Percentiles rank a stretch among this genome's conserved stretches.
Evolutionary conservation across 2,329 filamentous ascomycete species (phyloP).

Genomic region (Botryosphaeria agaves): DNA sequence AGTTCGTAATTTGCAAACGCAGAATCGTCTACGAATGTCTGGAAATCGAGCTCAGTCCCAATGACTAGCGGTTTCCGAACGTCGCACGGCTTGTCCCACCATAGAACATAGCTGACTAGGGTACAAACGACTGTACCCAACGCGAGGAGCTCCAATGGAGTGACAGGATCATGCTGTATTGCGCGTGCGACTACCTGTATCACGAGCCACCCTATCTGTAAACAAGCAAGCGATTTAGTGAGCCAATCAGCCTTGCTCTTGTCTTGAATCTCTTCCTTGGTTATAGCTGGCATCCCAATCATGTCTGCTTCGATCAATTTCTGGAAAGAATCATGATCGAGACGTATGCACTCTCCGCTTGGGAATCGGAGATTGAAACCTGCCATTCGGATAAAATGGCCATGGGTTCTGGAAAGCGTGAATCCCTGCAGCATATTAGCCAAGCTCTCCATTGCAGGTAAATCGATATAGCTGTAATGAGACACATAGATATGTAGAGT

Average conservation of each 20-base stretch:
- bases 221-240: conserved; percentile 12
- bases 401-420: too few species aligned
- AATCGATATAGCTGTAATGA: too few species aligned
- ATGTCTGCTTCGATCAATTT: conserved; percentile 14
- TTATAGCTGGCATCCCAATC: conserved; percentile 13
- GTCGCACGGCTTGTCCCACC: conserved; percentile 21
- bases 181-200: conserved; percentile 14
- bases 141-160: conserved; percentile 19
- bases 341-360: conserved; percentile 9
- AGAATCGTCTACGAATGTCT: not conserved
- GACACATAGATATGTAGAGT: too few species aligned
- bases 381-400: not conserved
- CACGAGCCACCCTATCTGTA: conserved; percentile 16
- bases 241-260: conserved; percentile 17
- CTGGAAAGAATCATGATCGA: conserved; percentile 15
- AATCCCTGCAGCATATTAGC: too few species aligned
- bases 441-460: too few species aligned
- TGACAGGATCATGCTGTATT: conserved; percentile 14
- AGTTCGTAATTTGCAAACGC: not conserved
- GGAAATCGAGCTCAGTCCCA: conserved; percentile 9
- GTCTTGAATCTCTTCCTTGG: conserved; percentile 12
- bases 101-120: conserved; percentile 16
- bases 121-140: conserved; percentile 19
- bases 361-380: conserved; percentile 2
- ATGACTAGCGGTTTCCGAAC: conserved; percentile 15